Evolutionary conservation across 2,329 filamentous ascomycete species (phyloP), one percentile per base, ranked within the genome.

Genomic region (Aspergillus ochraceus): DNA sequence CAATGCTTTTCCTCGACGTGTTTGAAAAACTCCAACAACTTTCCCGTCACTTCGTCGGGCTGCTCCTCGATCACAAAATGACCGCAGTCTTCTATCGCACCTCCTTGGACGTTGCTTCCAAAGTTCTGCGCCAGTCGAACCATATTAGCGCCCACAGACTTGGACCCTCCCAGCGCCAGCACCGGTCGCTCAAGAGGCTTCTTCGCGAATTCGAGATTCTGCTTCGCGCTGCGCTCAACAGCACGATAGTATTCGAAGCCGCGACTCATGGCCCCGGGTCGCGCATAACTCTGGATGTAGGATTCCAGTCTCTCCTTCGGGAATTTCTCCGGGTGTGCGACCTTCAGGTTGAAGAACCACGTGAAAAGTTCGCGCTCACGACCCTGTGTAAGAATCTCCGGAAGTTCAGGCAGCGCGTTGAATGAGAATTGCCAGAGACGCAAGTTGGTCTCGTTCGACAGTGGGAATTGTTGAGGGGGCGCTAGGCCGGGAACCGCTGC

Each of bases 391-490:
- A 71, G 49, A 17, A 67, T 64, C 32, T 70, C 68, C 6, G 68
- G 68, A 39, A 71, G 36, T 12, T 70, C 68, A 1, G 68, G 68
- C 22, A 71, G 64, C 6, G 64, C 62, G 42, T 70, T 66, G 55
- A 71, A 71, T 1, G 67, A 66, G 49, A 70, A 70, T 57, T 70
- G 68, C 66, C 68, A 70, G 6, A 70, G 64, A 20, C 63, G 63
- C 11, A 69, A 29, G 36, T 70, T 70, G 11, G 60, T 57, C 32
- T 58, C 54, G 32, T 63, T 26, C 19, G 64, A 53, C 42, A 70
- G 51, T 9, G 68, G 68, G 53, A 59, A 68, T 24, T 62, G 42
- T 11, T 65, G 54, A n/a, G 50, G 60, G 1, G 65, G 56, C 29
- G 64, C 12, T 52, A 67, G 63, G 4, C 66, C 66, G 20, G 67